Conservation (phyloP, 257 asterid genomes). For the Salvia splendens region DNA sequence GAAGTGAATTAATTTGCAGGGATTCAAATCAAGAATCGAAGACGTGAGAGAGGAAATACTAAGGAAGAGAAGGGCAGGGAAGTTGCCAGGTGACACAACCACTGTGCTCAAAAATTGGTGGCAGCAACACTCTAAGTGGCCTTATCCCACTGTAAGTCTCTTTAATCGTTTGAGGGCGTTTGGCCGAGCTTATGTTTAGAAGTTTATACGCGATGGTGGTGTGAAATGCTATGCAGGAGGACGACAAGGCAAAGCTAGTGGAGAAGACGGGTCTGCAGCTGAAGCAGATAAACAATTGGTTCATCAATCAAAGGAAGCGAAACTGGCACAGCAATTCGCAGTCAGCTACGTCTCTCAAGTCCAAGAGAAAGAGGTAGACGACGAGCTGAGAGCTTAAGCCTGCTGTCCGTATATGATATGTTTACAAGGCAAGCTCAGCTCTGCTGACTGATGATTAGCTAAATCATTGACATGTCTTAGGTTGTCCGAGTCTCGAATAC, state of each 20-base stretch:
- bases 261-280: conserved; percentile 92
- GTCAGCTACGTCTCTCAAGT: conserved; percentile 78
- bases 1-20: conserved; percentile 45
- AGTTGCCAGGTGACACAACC: conserved; percentile 93
- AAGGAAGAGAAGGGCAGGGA: conserved; percentile 94
- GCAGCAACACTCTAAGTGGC: conserved; percentile 99
- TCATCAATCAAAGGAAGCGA: conserved; percentile 93
- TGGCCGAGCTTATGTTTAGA: too few relatives aligned
- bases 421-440: conserved; percentile 12
- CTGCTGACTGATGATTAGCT: conserved; percentile 32
- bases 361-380: conserved; percentile 85
- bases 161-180: too few relatives aligned
- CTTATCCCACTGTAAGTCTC: conserved; percentile 85
- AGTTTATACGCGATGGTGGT: too few relatives aligned
- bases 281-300: conserved; percentile 96
- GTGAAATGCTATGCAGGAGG: conserved; percentile 57
- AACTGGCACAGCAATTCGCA: conserved; percentile 94
- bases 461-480: conserved; percentile 12
- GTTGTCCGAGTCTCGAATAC: not conserved
- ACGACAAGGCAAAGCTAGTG: conserved; percentile 92
- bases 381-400: not conserved
- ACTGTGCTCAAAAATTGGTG: conserved; percentile 89
- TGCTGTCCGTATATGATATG: not conserved
- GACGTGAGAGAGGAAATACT: conserved; percentile 95
- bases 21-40: conserved; percentile 89